Evolutionary conservation across 2,329 filamentous ascomycete genomes (phyloP).

Genomic region (Microcyclospora pomicola): DNA sequence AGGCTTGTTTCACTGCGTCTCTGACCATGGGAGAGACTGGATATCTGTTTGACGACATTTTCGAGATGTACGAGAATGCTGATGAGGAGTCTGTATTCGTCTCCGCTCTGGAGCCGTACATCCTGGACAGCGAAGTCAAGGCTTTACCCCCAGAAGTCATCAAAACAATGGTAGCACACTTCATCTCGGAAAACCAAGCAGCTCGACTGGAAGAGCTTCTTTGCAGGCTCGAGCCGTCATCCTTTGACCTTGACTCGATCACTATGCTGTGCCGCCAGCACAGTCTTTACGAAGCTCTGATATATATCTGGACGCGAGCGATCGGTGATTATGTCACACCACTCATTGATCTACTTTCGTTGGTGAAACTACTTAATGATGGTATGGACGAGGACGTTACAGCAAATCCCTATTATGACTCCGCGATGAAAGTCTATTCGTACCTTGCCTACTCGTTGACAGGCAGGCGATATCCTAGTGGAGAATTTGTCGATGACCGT

Average conservation of each 20-base stretch:
- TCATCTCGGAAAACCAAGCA: constrained; percentile 60
- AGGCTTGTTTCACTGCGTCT: constrained; percentile 73
- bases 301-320: constrained; percentile 93
- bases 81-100: constrained; percentile 64
- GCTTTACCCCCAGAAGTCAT: constrained; percentile 69
- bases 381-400: constrained; percentile 44
- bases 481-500: constrained; percentile 57
- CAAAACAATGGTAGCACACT: constrained; percentile 74
- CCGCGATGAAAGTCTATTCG: constrained; percentile 82
- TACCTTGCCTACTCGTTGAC: constrained; percentile 89
- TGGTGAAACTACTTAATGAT: constrained; percentile 42
- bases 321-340: constrained; percentile 83
- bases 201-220: constrained; percentile 82
- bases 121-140: constrained; percentile 63
- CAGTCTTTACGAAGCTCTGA: constrained; percentile 82
- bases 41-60: constrained; percentile 83
- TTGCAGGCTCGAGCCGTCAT: constrained; percentile 78
- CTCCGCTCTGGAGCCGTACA: constrained; percentile 75
- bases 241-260: constrained; percentile 87
- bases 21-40: constrained; percentile 62
- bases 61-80: constrained; percentile 74
- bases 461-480: constrained; percentile 81
- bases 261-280: constrained; percentile 84
- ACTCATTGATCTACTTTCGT: constrained; percentile 62
- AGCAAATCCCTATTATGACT: constrained; percentile 39